Evolutionary conservation across 495 filamentous ascomycete genomes (phyloP), one percentile per base, ranked within the genome.

Genomic region (Tetracladium setigerum): DNA sequence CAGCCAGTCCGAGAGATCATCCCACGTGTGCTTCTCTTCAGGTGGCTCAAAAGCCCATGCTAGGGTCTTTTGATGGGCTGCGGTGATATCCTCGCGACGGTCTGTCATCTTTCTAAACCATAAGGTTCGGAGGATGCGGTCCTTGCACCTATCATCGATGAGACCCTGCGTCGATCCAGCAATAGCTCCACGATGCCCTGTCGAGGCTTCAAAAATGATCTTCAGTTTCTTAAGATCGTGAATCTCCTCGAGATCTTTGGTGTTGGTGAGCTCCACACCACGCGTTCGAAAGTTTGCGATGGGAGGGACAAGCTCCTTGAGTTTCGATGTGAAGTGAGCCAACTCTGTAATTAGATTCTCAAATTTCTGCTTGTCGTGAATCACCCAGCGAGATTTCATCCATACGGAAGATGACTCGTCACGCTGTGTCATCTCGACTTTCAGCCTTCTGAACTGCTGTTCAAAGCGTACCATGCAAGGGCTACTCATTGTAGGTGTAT

Each of bases 291-390:
- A 41, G 14, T 36, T n/a, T 15, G 12, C n/a, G 10, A 14, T 47
- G 41, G 31, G 27, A 0, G 58, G 60, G 10, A 63, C 41, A 13
- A 63, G 15, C 11, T 49, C 38, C 7, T 44, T 52, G n/a, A 63
- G 58, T 18, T 55, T 59, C 1, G 49, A 40, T 4, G 50, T 46
- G 33, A 63, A 62, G 38, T 57, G 31, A 8, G 41, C 27, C 1
- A 63, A 40, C 11, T 63, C 56, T 19, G 19, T 10, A 5, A 60
- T 34, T 1, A 63, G 37, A 2, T 30, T 15, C 18, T 53, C 47
- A 37, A 63, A 63, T 32, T 57, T 63, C 14, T 46, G 38, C 38
- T 56, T 62, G 39, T n/a, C n/a, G n/a, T n/a, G n/a, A n/a, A n/a
- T n/a, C n/a, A n/a, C n/a, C n/a, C n/a, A n/a, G n/a, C n/a, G n/a